A percentile compares a stretch with the other conserved stretches of the same genome.
phyloP scores from a whole-genome alignment of 129 eudicot species.

The Lonicera japonica region DNA sequence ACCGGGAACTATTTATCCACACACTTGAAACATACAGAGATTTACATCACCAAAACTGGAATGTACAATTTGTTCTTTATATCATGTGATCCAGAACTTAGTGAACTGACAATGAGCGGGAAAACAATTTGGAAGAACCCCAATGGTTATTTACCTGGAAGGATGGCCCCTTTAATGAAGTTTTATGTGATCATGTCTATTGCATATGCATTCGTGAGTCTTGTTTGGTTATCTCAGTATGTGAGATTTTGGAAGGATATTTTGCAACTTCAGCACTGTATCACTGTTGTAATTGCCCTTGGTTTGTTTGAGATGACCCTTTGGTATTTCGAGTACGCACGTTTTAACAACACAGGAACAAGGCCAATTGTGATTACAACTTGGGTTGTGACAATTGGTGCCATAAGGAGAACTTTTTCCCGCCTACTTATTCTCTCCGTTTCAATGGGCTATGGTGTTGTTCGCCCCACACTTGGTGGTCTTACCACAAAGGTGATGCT shows the following conservation, averaged over 20 bases:
- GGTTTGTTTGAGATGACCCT: conserved; percentile 84
- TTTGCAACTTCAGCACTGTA: conserved; percentile 90
- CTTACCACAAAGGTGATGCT: conserved; percentile 87
- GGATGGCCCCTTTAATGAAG: conserved; percentile 91
- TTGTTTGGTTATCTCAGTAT: conserved; percentile 79
- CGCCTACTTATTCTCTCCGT: conserved; percentile 83
- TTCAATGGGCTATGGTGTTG: conserved; percentile 98
- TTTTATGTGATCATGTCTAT: conserved; percentile 74
- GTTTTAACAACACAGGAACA: conserved; percentile 76
- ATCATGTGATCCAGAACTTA: conserved; percentile 79
- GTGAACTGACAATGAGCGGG: conserved; percentile 70
- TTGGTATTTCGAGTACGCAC: conserved; percentile 90
- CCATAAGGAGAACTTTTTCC: conserved; percentile 71
- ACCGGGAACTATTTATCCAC: conserved; percentile 58
- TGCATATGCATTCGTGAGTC: conserved; percentile 59
- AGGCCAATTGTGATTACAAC: conserved; percentile 82
- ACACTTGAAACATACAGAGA: conserved; percentile 49
- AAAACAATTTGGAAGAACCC: conserved; percentile 92
- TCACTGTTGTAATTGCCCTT: conserved; percentile 70
- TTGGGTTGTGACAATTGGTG: conserved; percentile 97
- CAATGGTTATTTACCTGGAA: conserved; percentile 91
- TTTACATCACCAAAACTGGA: conserved; percentile 68
- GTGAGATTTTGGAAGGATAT: conserved; percentile 75
- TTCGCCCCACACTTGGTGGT: conserved; percentile 99
- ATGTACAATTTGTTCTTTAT: conserved; percentile 97